Evolutionary conservation across 2,329 filamentous ascomycete genomes (phyloP).

Genomic region (Fusarium solani-melongenae): DNA sequence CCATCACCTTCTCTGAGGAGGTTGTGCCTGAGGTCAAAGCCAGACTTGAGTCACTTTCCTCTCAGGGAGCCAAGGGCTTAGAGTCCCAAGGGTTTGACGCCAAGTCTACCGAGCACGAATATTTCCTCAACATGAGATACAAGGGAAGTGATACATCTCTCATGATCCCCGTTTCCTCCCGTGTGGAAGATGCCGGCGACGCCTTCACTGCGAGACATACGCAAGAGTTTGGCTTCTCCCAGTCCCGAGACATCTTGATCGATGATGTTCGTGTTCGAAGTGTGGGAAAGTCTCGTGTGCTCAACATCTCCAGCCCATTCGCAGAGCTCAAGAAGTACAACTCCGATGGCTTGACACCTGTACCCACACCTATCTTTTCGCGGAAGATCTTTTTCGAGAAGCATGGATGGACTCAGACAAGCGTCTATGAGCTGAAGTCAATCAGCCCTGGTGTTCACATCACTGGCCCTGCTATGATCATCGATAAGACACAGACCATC

Average conservation of each 20-base stretch:
- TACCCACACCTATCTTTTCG: slow-evolving; percentile 31
- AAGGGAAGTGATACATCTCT: slow-evolving; percentile 55
- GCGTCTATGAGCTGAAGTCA: slow-evolving; percentile 39
- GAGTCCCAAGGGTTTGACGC: slow-evolving; percentile 50
- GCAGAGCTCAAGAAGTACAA: slow-evolving; percentile 38
- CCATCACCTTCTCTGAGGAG: slow-evolving; percentile 41
- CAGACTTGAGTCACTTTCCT: slow-evolving; percentile 39
- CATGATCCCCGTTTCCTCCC: slow-evolving; percentile 49
- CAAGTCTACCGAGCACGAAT: slow-evolving; percentile 55
- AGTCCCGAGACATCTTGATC: slow-evolving; percentile 52
- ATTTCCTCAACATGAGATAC: slow-evolving; percentile 58
- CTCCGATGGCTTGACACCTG: background rate
- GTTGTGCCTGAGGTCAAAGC: slow-evolving; percentile 29
- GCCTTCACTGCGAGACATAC: slow-evolving; percentile 51
- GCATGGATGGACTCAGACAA: slow-evolving; percentile 41
- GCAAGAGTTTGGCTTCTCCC: slow-evolving; percentile 56
- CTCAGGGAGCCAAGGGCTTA: slow-evolving; percentile 37
- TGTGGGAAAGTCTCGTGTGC: slow-evolving; percentile 43
- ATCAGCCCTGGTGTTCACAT: slow-evolving; percentile 35
- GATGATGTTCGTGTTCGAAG: slow-evolving; percentile 57
- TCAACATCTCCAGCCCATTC: slow-evolving; percentile 41
- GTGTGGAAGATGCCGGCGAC: slow-evolving; percentile 44
- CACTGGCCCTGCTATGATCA: slow-evolving; percentile 75
- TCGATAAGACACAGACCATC: slow-evolving; percentile 80
- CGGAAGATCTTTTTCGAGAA: slow-evolving; percentile 42